phyloP scores from a whole-genome alignment of 1,284 basidiomycete genomes.

The Fistulina hepatica region DNA sequence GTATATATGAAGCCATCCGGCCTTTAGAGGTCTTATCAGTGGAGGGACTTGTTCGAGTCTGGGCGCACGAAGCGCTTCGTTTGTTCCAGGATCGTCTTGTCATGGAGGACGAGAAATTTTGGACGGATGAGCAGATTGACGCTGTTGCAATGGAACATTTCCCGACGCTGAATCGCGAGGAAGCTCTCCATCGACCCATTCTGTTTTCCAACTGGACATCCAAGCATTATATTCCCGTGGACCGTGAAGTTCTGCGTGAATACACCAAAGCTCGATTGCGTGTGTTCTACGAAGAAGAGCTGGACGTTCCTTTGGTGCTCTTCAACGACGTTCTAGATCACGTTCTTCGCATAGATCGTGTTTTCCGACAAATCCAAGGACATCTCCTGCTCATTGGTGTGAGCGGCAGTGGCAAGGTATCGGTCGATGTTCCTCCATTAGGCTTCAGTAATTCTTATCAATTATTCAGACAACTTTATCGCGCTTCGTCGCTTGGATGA shows the following conservation, averaged over 20 bases:
- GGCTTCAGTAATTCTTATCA: constrained; percentile 7
- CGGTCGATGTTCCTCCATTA: constrained; percentile 12
- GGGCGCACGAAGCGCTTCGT: constrained; percentile 97
- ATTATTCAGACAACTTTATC: constrained; percentile 80
- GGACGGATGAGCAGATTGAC: constrained; percentile 95
- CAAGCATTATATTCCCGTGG: constrained; percentile 93
- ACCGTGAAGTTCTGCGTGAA: constrained; percentile 86
- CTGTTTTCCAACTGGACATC: constrained; percentile 99
- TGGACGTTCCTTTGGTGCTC: constrained; percentile 96
- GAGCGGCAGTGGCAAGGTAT: constrained; percentile 93
- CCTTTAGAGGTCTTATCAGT: constrained; percentile 85
- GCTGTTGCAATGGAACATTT: constrained; percentile 79
- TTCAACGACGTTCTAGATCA: constrained; percentile 99
- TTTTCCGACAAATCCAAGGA: constrained; percentile 97
- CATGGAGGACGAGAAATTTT: constrained; percentile 78
- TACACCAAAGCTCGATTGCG: constrained; percentile 94
- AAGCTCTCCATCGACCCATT: constrained; percentile 82
- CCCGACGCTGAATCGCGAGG: constrained; percentile 80
- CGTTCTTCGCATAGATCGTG: constrained; percentile 93
- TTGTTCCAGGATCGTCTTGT: constrained; percentile 98
- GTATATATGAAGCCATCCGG: constrained; percentile 93
- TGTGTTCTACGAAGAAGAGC: constrained; percentile 95
- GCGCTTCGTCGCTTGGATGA: constrained; percentile 99
- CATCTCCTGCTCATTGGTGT: constrained; percentile 96
- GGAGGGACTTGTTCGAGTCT: constrained; percentile 92